Base-by-base conservation (phyloP, 1,284 basidiomycete genomes). In the Leccinum pachyderme region DNA sequence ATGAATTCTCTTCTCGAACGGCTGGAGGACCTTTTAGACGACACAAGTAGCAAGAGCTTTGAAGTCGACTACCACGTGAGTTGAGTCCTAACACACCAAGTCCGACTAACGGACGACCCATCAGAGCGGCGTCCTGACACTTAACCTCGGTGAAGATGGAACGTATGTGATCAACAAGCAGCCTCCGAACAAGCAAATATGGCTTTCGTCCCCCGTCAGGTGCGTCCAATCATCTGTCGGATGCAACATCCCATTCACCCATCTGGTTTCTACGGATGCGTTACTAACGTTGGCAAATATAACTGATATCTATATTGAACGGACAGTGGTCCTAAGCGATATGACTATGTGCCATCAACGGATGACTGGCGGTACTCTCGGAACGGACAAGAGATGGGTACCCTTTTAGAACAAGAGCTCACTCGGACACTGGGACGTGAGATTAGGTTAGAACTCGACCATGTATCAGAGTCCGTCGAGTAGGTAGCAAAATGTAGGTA, bases 91-190 rank as follows among this genome's bases (percentile, higher is more conserved):
- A 32, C 29, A 44, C 54, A 33, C 22, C 28, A 37, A 43, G 28
- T 22, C 31, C 12, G 9, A 18, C 58, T 69, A 12, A 70, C 11
- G 52, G 22, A 35, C 32, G 55, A 51, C 47, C 22, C 54, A 43
- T 13, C 68, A 93, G 90, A 84, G 86, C 62, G 96, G 96, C 25
- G 96, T 99, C 31, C 75, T 99, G 56, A 99, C 93, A 2, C 82
- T 98, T 50, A 79, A 81, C 47, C 78, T 98, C 18, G 94, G 91
- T 33, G 77, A 82, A 7, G 78, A 89, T 59, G 95, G 95, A 18
- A 98, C 93, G n/a, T 99, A 98, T 75, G 96, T 98, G 41, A 91
- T 99, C 76, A 99, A 99, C 77, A 99, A 99, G 79, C 96, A 99
- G 73, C 96, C 96, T 8, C 96, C 97, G 5, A 98, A 98, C 71